phyloP scores from a whole-genome alignment of 2,329 filamentous ascomycete species.

The Trichoderma sp. region DNA sequence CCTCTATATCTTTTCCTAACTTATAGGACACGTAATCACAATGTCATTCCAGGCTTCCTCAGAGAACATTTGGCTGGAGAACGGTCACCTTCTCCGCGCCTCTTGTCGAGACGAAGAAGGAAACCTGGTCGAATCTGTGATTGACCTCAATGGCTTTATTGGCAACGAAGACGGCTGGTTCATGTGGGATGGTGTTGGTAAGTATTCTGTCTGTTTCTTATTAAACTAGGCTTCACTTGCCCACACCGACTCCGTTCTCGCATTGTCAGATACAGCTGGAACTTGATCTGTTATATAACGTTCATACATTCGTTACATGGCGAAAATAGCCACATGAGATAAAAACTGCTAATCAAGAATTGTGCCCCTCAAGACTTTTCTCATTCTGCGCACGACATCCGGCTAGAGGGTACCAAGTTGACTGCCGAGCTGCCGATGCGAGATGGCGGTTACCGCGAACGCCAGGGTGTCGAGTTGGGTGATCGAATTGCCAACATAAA shows the following conservation, averaged over 20 bases:
- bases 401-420: neutral
- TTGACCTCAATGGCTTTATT: slow-evolving; percentile 20
- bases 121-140: neutral
- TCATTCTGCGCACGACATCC: neutral
- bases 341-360: neutral
- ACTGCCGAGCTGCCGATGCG: slow-evolving; percentile 6
- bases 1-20: neutral
- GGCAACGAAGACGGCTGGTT: slow-evolving; percentile 23
- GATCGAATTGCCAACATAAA: slow-evolving; percentile 21
- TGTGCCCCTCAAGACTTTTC: slow-evolving; percentile 2
- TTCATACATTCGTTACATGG: neutral
- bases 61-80: slow-evolving; percentile 9
- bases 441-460: slow-evolving; percentile 11
- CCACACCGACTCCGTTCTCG: neutral
- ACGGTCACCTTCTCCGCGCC: slow-evolving; percentile 20
- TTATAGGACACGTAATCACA: neutral
- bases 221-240: neutral
- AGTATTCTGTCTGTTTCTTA: neutral
- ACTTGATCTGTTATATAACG: neutral
- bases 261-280: neutral
- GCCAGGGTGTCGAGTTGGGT: slow-evolving; percentile 19
- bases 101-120: neutral
- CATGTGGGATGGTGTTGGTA: slow-evolving; percentile 21
- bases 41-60: slow-evolving; percentile 20
- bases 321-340: neutral